Conservation (phyloP, 306 rosid species). For the Mucuna pruriens region DNA sequence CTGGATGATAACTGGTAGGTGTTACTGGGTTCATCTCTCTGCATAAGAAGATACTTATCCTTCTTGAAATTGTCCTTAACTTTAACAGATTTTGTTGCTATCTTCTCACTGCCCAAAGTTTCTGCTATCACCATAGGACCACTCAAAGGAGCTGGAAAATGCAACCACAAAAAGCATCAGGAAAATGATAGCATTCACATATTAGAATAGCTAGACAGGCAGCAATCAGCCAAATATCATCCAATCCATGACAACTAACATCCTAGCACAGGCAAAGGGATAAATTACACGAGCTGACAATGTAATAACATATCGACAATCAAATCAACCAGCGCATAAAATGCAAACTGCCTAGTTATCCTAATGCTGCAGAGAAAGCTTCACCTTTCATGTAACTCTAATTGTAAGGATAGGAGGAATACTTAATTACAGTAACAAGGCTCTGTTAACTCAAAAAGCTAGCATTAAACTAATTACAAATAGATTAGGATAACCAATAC, state of each 20-base stretch:
- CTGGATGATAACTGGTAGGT: constrained; percentile 45
- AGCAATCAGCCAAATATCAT: constrained; percentile 12
- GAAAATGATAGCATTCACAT: not conserved
- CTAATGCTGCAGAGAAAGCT: not conserved
- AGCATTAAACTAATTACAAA: not conserved
- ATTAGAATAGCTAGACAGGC: not conserved
- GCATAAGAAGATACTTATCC: constrained; percentile 84
- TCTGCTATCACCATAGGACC: constrained; percentile 94
- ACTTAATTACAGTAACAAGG: too few relatives aligned
- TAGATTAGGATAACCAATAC: too few relatives aligned
- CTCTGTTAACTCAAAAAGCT: not conserved
- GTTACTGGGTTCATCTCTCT: constrained; percentile 71
- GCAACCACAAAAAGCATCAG: constrained; percentile 4
- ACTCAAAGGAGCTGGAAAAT: constrained; percentile 81
- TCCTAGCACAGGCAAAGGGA: not conserved
- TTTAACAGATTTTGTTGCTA: constrained; percentile 59
- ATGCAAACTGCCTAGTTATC: not conserved
- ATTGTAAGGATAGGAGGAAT: too few relatives aligned
- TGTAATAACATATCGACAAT: not conserved
- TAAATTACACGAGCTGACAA: not conserved
- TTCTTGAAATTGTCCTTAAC: constrained; percentile 76
- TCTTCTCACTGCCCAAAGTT: constrained; percentile 70
- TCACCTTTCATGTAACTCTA: not conserved
- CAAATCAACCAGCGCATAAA: not conserved
- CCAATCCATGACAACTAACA: not conserved